phyloP scores from a whole-genome alignment of 768 basidiomycete genomes.

The Collybia sordida region DNA sequence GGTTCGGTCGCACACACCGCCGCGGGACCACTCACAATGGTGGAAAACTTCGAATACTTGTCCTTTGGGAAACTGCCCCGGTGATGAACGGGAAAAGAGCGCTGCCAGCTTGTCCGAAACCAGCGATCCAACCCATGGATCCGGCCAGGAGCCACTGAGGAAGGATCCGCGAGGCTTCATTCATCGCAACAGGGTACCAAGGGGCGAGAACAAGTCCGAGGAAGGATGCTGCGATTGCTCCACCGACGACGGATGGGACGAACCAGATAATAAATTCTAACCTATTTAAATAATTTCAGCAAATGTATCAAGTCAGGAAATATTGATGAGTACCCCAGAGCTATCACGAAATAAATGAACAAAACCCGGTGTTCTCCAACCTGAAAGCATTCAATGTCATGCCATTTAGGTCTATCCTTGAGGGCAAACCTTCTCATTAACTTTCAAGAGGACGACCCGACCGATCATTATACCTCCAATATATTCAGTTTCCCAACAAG shows the following conservation, averaged over 20 bases:
- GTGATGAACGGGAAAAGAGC: constrained; percentile 74
- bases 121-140: constrained; percentile 68
- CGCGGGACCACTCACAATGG: too few relatives aligned
- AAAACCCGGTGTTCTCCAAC: constrained; percentile 58
- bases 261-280: constrained; percentile 72
- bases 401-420: neutral
- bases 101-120: constrained; percentile 71
- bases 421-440: constrained; percentile 45
- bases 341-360: constrained; percentile 49
- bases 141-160: constrained; percentile 68
- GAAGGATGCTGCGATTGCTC: constrained; percentile 62
- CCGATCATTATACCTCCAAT: constrained; percentile 53
- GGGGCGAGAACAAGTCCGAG: constrained; percentile 71
- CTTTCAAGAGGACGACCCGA: constrained; percentile 54
- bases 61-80: constrained; percentile 47
- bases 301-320: too few relatives aligned
- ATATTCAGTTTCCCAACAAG: neutral
- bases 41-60: too few relatives aligned
- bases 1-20: too few relatives aligned
- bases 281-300: constrained; percentile 19
- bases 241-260: constrained; percentile 61
- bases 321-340: constrained; percentile 31
- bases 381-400: constrained; percentile 19
- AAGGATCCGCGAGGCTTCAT: constrained; percentile 63
- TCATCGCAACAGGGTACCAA: constrained; percentile 75